phyloP scores from a whole-genome alignment of 1,284 basidiomycete species.

The Cryptococcus amylolentus region DNA sequence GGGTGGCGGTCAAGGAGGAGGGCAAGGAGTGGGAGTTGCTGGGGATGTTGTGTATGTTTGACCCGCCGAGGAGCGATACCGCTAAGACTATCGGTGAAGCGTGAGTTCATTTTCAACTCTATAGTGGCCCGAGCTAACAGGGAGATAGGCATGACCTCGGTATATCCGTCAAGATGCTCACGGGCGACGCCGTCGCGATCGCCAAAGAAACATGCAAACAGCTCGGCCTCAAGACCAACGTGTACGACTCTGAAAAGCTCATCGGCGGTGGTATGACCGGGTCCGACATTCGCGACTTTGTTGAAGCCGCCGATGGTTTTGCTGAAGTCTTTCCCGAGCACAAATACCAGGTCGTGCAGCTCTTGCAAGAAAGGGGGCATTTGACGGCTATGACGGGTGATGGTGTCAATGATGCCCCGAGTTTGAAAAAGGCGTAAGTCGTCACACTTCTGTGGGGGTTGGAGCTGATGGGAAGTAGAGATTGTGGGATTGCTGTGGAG shows the following conservation, averaged over 20 bases:
- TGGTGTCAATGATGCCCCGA: constrained; percentile 59
- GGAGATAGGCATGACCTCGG: constrained; percentile 56
- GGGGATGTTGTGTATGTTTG: constrained; percentile 52
- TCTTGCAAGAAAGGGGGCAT: constrained; percentile 57
- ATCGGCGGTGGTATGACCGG: constrained; percentile 57
- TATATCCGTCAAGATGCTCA: constrained; percentile 59
- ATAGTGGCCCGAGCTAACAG: no score
- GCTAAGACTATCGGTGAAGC: constrained; percentile 25
- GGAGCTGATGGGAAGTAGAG: constrained; percentile 14
- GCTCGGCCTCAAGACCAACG: constrained; percentile 55
- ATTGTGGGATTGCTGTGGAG: constrained; percentile 63
- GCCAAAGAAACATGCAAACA: constrained; percentile 58
- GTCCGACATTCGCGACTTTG: constrained; percentile 56
- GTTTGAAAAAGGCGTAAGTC: constrained; percentile 52
- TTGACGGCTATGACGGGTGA: constrained; percentile 57
- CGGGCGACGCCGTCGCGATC: constrained; percentile 59
- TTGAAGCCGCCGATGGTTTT: constrained; percentile 59
- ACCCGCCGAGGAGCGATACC: constrained; percentile 58
- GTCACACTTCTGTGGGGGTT: no score
- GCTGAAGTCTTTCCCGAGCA: constrained; percentile 60
- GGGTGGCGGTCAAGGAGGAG: constrained; percentile 56
- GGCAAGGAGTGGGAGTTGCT: constrained; percentile 55
- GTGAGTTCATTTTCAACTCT: not conserved
- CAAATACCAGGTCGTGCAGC: constrained; percentile 57
- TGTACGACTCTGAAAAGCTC: constrained; percentile 58